Conservation (phyloP, 2,329 filamentous ascomycete genomes). For the Gremmenia infestans region DNA sequence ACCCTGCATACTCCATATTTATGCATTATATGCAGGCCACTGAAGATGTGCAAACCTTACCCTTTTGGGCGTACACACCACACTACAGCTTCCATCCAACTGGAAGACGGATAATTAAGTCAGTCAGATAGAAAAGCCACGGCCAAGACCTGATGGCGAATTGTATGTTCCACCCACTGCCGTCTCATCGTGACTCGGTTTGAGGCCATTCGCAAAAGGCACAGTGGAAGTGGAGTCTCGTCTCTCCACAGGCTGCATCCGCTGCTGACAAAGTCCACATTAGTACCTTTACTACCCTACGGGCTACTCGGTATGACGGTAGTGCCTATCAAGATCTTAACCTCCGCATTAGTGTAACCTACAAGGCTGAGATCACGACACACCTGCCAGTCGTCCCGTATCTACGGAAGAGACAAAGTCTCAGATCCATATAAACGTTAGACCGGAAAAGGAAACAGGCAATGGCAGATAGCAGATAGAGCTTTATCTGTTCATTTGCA, state of each 20-base stretch:
- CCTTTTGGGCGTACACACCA: conserved; percentile 1
- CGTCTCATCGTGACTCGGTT: conserved; percentile 1
- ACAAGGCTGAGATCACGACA: conserved; percentile 10
- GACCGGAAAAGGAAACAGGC: conserved; percentile 5
- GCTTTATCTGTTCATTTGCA: neutral
- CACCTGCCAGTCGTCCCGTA: conserved; percentile 3
- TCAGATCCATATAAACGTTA: conserved; percentile 9
- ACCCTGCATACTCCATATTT: conserved; percentile 9
- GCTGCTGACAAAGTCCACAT: conserved; percentile 1
- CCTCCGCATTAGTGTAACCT: conserved; percentile 9
- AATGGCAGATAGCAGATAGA: neutral
- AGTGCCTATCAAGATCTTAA: conserved; percentile 5
- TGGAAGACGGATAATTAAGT: neutral
- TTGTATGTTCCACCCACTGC: conserved; percentile 8
- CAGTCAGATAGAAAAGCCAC: neutral
- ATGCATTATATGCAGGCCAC: conserved; percentile 21
- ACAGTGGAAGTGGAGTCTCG: neutral
- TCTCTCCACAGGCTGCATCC: neutral
- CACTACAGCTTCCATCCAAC: neutral
- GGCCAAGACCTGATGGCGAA: neutral
- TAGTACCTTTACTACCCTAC: neutral
- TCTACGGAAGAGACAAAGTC: conserved; percentile 4
- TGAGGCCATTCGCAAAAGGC: conserved; percentile 1
- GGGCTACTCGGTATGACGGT: neutral
- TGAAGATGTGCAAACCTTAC: conserved; percentile 5